A percentile compares a stretch with the other conserved stretches of the same genome.
Conservation (phyloP, 257 asterid genomes). For the Lavandula angustifolia region DNA sequence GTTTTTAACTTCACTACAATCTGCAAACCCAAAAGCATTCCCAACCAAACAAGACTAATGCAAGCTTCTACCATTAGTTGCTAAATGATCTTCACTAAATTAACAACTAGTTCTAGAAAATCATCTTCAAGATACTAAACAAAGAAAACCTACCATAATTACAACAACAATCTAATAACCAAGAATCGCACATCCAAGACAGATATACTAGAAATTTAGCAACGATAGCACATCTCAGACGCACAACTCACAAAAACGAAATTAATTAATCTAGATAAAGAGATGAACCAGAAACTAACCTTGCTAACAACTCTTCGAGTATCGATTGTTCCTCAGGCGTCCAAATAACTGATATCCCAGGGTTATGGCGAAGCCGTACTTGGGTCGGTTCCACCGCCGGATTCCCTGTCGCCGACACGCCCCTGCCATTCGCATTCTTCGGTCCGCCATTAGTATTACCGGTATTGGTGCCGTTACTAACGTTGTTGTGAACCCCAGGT, state of each 20-base stretch:
- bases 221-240: no score
- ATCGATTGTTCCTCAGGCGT: conserved; percentile 74
- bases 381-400: conserved; percentile 22
- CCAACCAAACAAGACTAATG: not conserved
- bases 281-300: conserved; percentile 42
- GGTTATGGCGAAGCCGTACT: no score
- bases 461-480: conserved; percentile 29
- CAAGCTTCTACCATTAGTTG: no score
- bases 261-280: no score
- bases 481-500: conserved; percentile 53
- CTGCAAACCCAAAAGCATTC: not conserved
- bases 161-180: not conserved
- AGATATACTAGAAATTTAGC: no score
- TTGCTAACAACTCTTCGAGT: conserved; percentile 69
- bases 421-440: conserved; percentile 41
- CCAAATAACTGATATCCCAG: conserved; percentile 65
- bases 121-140: no score
- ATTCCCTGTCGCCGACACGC: conserved; percentile 57
- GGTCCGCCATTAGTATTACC: conserved; percentile 34
- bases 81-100: no score
- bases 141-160: no score
- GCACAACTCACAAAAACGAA: not conserved
- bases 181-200: not conserved
- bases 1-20: no score
- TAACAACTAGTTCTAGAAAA: no score